Evolutionary conservation across 2,329 filamentous ascomycete genomes (phyloP), one percentile per base, ranked within the genome.

Genomic region (Xylariaceae sp.): DNA sequence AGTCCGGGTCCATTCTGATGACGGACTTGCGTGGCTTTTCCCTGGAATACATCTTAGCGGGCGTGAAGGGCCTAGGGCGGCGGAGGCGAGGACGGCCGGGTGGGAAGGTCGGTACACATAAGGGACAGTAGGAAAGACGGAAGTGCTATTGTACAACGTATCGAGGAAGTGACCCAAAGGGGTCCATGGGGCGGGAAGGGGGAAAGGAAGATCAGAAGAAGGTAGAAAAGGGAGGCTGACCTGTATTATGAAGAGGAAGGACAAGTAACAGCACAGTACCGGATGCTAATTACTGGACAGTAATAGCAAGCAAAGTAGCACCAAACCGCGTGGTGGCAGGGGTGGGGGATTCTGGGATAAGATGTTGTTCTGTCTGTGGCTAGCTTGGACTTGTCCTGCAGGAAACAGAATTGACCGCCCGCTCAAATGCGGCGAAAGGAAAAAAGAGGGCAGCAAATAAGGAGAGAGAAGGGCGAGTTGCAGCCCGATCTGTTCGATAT

Each of bases 1-100:
- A 88, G 74, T 88, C 83, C 49, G 85, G 85, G 68, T 88, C 85
- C 83, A 88, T 87, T 73, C 79, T 85, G 72, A 82, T 79, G 71
- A 81, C 67, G 53, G 76, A 67, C 73, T 80, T 82, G 68, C 76
- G 75, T 67, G 70, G 67, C 66, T 75, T 74, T 58, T 78, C 76
- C 77, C 76, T 82, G 70, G 73, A 64, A 76, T 78, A 78, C 80
- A 83, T 83, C 72, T 80, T 78, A 79, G 77, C 74, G 67, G 66
- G 8, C 65, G 64, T 65, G 65, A 67, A 67, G 23, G 23, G 68
- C 66, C 68, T 67, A 62, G 59, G 60, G 64, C 64, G 68, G 67
- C 63, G 64, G 65, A 61, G 62, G 57, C 58, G 64, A 62, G 64
- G 66, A 62, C 50, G 63, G 67, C 66, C 66, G 63, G 68, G 60